Evolutionary conservation across 352 stramenopile species (phyloP).

Genomic region (Globisporangium uncinulatum): DNA sequence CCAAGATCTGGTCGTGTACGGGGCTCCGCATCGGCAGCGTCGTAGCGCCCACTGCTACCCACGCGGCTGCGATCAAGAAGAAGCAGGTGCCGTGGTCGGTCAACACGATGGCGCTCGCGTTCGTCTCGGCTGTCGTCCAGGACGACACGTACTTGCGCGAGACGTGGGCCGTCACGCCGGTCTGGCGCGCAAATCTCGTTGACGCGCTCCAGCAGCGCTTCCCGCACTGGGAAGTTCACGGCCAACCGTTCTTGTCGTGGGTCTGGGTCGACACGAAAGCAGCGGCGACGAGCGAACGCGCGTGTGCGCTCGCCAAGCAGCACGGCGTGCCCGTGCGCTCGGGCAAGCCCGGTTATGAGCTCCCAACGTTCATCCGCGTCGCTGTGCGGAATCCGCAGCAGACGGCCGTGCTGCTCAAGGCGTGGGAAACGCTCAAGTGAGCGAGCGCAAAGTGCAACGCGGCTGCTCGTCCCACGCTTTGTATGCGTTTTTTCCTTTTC

Average conservation of each 20-base stretch:
- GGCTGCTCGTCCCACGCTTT: no score
- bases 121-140: constrained; percentile 78
- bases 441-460: no score
- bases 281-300: constrained; percentile 36
- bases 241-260: constrained; percentile 79
- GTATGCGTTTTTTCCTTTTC: no score
- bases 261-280: constrained; percentile 87
- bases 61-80: constrained; percentile 81
- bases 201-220: constrained; percentile 50
- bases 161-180: constrained; percentile 80
- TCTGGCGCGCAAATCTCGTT: constrained; percentile 67
- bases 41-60: constrained; percentile 69
- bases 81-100: constrained; percentile 91
- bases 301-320: constrained; percentile 70
- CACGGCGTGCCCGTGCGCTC: constrained; percentile 84
- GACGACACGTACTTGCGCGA: constrained; percentile 71
- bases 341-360: constrained; percentile 84
- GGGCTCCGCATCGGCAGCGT: constrained; percentile 85
- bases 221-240: constrained; percentile 60
- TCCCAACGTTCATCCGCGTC: constrained; percentile 81
- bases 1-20: constrained; percentile 92
- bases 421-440: constrained; percentile 51
- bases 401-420: constrained; percentile 64
- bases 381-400: constrained; percentile 72
- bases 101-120: constrained; percentile 87